Evolutionary conservation across 257 asterid genomes (phyloP), one percentile per base, ranked within the genome.

Genomic region (Forsythia viridissima): DNA sequence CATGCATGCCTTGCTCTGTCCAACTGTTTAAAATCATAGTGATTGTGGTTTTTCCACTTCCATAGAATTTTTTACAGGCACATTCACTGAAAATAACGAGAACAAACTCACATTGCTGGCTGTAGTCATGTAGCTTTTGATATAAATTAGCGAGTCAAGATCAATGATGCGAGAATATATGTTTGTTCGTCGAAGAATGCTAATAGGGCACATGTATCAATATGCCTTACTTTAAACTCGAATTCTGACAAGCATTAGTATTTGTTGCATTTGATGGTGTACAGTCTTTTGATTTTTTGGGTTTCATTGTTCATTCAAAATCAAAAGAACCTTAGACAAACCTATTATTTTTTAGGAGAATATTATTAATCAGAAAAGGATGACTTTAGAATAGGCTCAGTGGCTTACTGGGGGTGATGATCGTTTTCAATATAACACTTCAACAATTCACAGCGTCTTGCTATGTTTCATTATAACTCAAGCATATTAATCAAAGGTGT

Each of bases 1-100:
- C 16, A 61, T 55, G 21, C 67, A 63, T 37, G 51, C 9, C 48
- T 34, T 13, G 9, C 30, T 71, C 24, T 43, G 46, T 4, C 15
- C 15, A 55, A 43, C 70, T 36, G 42, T 66, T 41, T 44, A 72
- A 20, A 39, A 59, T 55, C 63, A 13, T 48, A 8, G 42, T 65
- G 74, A 78, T 67, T 44, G 39, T 70, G 21, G 71, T 41, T 15
- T 67, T 8, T 61, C 36, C 70, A 52, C n/a, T 59, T 72, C 46
- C 71, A 13, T 78, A 44, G 76, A 80, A 10, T 7, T 1, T 57
- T 76, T 48, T 24, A 39, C 30, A 16, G 68, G 70, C 70, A 55
- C 24, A 4, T 8, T 36, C 59, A 65, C 44, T 55, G 37, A 42
- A 63, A 66, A 72, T 55, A 15, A 43, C 15, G 59, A 13, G 10